Percentiles rank a stretch among this genome's conserved stretches.
Conservation (phyloP, 1,284 basidiomycete species). For the Cutaneotrichosporon cutaneum region DNA sequence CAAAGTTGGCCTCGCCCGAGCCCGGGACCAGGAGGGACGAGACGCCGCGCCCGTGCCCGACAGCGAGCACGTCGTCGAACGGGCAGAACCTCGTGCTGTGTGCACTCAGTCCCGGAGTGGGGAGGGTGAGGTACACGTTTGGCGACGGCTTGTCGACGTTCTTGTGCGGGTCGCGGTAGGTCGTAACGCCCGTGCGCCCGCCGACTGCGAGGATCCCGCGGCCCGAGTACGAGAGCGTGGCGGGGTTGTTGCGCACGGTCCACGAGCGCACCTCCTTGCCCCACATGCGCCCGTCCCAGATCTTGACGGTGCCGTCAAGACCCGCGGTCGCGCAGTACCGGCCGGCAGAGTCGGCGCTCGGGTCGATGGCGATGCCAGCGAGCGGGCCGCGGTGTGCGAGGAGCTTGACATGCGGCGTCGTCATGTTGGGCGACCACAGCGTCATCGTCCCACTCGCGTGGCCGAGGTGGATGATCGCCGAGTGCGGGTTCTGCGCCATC, state of each 20-base stretch:
- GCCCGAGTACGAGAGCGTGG: conserved; percentile 57
- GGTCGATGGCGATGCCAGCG: conserved; percentile 75
- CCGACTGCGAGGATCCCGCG: conserved; percentile 80
- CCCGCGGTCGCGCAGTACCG: conserved; percentile 89
- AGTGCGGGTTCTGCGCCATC: conserved; percentile 89
- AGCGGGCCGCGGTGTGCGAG: conserved; percentile 90
- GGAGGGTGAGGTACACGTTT: conserved; percentile 68
- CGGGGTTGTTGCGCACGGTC: conserved; percentile 62
- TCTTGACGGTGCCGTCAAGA: conserved; percentile 82
- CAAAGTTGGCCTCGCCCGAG: conserved; percentile 90
- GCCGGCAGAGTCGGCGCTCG: conserved; percentile 66
- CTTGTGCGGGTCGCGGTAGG: conserved; percentile 52
- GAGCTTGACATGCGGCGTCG: conserved; percentile 85
- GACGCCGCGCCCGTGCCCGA: conserved; percentile 69
- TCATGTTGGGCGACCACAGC: conserved; percentile 92
- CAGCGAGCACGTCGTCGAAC: conserved; percentile 86
- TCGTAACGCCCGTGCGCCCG: conserved; percentile 76
- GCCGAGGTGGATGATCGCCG: conserved; percentile 89
- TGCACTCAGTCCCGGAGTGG: conserved; percentile 64
- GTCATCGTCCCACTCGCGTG: conserved; percentile 82
- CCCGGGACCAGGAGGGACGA: conserved; percentile 87
- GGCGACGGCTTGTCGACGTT: conserved; percentile 13
- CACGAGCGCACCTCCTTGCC: conserved; percentile 80
- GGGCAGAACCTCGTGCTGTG: conserved; percentile 72
- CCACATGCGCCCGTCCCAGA: conserved; percentile 96